A percentile compares a stretch with the other conserved stretches of the same genome.
Conservation (phyloP, 2,329 filamentous ascomycete genomes). For the Diaporthe amygdali region DNA sequence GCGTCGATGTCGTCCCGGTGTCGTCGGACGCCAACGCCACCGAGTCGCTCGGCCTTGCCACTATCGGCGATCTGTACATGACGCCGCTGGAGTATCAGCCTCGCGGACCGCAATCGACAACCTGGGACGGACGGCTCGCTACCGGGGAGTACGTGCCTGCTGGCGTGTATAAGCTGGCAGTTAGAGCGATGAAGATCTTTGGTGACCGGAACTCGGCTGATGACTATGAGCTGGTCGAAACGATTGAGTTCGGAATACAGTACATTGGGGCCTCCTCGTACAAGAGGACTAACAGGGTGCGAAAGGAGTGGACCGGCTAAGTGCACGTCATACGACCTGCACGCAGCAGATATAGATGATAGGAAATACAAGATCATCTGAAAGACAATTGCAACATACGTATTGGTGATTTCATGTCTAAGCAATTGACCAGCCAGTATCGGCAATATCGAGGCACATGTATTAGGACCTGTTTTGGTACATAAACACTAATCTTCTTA, state of each 20-base stretch:
- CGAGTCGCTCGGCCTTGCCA: constrained; percentile 41
- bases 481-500: background rate
- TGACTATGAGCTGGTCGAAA: constrained; percentile 53
- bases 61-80: constrained; percentile 47
- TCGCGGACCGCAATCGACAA: constrained; percentile 32
- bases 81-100: constrained; percentile 45
- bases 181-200: constrained; percentile 56
- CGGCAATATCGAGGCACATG: background rate
- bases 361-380: background rate
- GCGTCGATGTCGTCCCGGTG: constrained; percentile 49
- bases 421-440: background rate
- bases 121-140: constrained; percentile 53
- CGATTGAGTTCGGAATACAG: constrained; percentile 48
- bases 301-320: background rate
- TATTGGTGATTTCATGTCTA: background rate
- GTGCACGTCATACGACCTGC: too few species aligned
- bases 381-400: background rate
- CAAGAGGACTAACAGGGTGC: background rate
- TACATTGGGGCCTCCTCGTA: constrained; percentile 36
- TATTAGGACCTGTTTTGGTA: too few species aligned
- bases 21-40: constrained; percentile 34
- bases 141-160: constrained; percentile 53
- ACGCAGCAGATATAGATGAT: background rate
- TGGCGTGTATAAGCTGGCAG: constrained; percentile 54
- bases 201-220: constrained; percentile 48